Percentiles rank a stretch among this genome's conserved stretches.
Evolutionary conservation across 129 eudicot genomes (phyloP).

Genomic region (Lactuca sativa): DNA sequence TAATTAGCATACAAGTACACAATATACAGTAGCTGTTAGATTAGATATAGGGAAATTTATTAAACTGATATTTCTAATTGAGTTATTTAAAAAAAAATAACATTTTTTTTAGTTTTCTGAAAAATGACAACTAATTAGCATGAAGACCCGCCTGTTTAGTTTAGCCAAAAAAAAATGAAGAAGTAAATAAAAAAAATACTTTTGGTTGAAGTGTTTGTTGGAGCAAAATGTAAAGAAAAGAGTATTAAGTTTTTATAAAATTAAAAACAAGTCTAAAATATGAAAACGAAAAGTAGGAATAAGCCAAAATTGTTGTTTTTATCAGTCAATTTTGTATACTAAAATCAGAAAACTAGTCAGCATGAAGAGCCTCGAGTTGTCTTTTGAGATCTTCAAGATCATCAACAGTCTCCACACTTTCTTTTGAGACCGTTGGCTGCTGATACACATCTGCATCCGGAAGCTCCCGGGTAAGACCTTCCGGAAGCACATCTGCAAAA

Average conservation of each 20-base stretch:
- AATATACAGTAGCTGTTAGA: too few species aligned
- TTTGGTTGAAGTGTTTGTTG: neutral
- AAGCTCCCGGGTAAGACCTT: slow-evolving; percentile 72
- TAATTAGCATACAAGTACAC: too few species aligned
- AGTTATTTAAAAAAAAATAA: too few species aligned
- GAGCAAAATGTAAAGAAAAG: slow-evolving; percentile 1
- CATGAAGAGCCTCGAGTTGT: slow-evolving; percentile 45
- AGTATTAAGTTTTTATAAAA: neutral
- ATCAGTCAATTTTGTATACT: slow-evolving; percentile 6
- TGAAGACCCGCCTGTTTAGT: too few species aligned
- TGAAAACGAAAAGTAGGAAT: slow-evolving; percentile 4
- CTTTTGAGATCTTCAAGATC: slow-evolving; percentile 47
- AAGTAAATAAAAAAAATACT: neutral
- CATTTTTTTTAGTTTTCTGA: too few species aligned
- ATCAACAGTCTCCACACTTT: slow-evolving; percentile 27
- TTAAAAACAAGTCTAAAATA: slow-evolving; percentile 9
- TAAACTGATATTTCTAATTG: too few species aligned
- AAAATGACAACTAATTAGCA: too few species aligned
- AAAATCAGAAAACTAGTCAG: neutral
- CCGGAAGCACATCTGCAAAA: slow-evolving; percentile 57
- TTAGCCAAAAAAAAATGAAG: neutral
- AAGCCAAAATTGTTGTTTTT: slow-evolving; percentile 29
- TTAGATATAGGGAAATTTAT: too few species aligned
- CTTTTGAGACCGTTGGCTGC: slow-evolving; percentile 22
- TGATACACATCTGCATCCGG: slow-evolving; percentile 51